Base-by-base conservation (phyloP, 306 rosid species). In the Canavalia ensiformis region DNA sequence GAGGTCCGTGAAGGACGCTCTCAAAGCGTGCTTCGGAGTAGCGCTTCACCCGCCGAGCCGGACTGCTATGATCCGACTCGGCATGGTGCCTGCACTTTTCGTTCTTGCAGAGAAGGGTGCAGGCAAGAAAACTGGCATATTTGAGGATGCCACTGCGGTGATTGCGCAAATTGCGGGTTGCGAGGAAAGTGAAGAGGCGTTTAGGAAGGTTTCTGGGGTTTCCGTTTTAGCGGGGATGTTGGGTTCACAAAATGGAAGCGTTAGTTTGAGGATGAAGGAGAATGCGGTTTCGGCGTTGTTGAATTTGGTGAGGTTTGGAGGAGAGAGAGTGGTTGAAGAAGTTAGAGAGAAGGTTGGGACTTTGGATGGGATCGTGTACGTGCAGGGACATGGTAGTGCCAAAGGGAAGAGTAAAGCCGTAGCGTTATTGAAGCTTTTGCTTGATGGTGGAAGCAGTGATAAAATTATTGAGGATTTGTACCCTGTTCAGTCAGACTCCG, bases 91-190 rank as follows among this genome's bases (percentile, higher is more conserved):
- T 1, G 84, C 83, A 3, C 81, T 93, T 7, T 93, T 93, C 69
- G 76, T 80, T 0, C 39, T 91, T 7, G 63, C 90, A 0, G 56
- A 86, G 39, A 87, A 90, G 18, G 72, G 6, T 3, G 31, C 47
- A 76, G 92, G 79, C 11, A 85, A 86, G 6, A 82, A 81, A 35
- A 57, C 35, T 11, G 97, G 97, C 51, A 78, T 91, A 12, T 77
- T 90, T 13, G 97, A 93, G 84, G 97, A 93, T 12, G 89, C 92
- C 0, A 90, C 93, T 31, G 97, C 97, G 35, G 97, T 93, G 59
- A 85, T 93, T 0, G 92, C 94, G 6, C 97, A 93, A 71, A 71
- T 93, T 6, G 97, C 97, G 0, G 97, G 93, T 1, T 93, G 97
- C 57, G 97, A 90, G 69, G 97, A 93, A 80, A 87, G 97, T 75